These are phyloP conservation scores for Selaginella tamariscina DNA, from an alignment of 75 land plant genomes.

Conservation along the genomic window DNA sequence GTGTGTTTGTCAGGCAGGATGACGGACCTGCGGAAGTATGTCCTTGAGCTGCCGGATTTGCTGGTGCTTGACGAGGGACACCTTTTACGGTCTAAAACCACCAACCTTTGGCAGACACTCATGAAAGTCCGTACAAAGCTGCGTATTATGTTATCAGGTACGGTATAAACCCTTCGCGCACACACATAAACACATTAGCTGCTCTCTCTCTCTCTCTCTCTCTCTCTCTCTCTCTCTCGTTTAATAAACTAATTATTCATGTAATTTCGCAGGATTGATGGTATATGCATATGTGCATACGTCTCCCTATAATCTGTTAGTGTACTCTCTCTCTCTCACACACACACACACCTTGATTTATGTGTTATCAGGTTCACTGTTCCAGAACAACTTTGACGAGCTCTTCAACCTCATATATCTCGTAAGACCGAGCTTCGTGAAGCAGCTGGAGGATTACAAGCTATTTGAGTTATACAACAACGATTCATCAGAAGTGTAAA, in stretches of 20 bases:
- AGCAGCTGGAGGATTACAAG: constrained; percentile 8
- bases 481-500: neutral
- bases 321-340: no score
- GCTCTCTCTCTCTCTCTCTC: no score
- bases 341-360: no score
- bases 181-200: no score
- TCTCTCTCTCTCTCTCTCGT: no score
- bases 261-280: no score
- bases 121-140: constrained; percentile 53
- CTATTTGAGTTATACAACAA: neutral
- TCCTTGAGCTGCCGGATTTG: constrained; percentile 43
- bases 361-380: constrained; percentile 86
- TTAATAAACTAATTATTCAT: no score
- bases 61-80: constrained; percentile 77
- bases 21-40: constrained; percentile 21
- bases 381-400: constrained; percentile 87
- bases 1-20: neutral
- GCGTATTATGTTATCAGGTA: constrained; percentile 78
- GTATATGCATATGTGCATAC: no score
- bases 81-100: constrained; percentile 56
- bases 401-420: constrained; percentile 72
- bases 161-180: no score
- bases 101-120: constrained; percentile 57
- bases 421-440: constrained; percentile 62
- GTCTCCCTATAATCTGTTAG: no score